These are phyloP conservation scores for Glycine soja DNA, from an alignment of 306 rosid genomes.

Conservation along the genomic window DNA sequence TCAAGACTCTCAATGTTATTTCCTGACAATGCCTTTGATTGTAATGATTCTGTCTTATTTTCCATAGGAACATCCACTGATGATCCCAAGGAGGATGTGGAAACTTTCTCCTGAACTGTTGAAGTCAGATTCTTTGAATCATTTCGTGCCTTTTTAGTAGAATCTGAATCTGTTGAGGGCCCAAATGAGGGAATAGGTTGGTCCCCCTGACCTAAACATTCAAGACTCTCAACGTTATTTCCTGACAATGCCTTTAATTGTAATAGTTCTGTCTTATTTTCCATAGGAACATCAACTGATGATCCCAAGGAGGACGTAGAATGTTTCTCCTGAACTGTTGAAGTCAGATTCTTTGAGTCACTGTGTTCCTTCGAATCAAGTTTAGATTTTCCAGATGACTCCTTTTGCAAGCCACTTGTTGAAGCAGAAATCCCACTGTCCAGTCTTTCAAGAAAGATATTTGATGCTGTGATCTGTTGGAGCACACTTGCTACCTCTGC, in stretches of 20 bases:
- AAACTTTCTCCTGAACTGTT: constrained; percentile 7
- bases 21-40: constrained; percentile 33
- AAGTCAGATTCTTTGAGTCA: constrained; percentile 24
- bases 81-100: constrained; percentile 31
- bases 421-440: constrained; percentile 55
- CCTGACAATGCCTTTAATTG: constrained; percentile 33
- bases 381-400: constrained; percentile 53
- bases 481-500: constrained; percentile 68
- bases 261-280: constrained; percentile 40
- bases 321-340: constrained; percentile 13
- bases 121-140: constrained; percentile 33
- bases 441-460: constrained; percentile 57
- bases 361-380: constrained; percentile 29
- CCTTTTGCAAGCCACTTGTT: constrained; percentile 49
- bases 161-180: constrained; percentile 44
- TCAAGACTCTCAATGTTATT: constrained; percentile 39
- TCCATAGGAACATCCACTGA: not conserved
- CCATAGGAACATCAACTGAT: not conserved
- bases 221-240: constrained; percentile 37
- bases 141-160: constrained; percentile 17
- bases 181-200: constrained; percentile 42
- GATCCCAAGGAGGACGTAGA: constrained; percentile 31
- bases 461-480: constrained; percentile 69
- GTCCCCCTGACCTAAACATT: constrained; percentile 34
- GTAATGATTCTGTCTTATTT: constrained; percentile 40